Base-by-base conservation (phyloP, 768 basidiomycete species). In the Suillus lakei region DNA sequence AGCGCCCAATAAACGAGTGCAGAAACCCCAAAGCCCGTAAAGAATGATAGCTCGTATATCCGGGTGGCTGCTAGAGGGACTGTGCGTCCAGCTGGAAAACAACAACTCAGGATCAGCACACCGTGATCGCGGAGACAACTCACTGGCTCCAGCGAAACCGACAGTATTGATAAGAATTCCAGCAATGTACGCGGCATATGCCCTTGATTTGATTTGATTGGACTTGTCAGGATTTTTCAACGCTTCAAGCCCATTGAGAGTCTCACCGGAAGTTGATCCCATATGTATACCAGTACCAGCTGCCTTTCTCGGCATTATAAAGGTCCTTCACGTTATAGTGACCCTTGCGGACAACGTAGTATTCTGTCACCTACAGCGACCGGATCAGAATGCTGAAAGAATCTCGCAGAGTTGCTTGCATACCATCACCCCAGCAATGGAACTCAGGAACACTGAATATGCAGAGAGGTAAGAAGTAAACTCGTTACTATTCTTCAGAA, bases 141-240 rank as follows among this genome's bases (percentile, higher is more conserved):
- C 71, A 85, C 88, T 89, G 21, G 91, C 89, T 61, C 91, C 90
- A 13, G 88, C 89, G 67, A 95, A 95, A 8, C 91, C 93, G 44
- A 92, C 88, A 16, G 92, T 87, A 74, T 95, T 95, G 75, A 94
- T 90, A 10, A 91, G 81, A 67, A 95, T 92, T 21, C 93, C 92
- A 41, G 87, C 72, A 62, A 90, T 81, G 73, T 92, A 91, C 2
- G 88, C 87, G 0, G 82, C 82, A 66, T 90, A 91, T 10, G 89
- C 88, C 36, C 86, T 88, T 70, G 8, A 50, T 39, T 88, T 70
- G 8, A 50, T 39, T 87, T 69, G 5, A 43, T 44, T 64, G 62
- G 9, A 9, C 15, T 46, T 30, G 50, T 21, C 10, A 67, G 63
- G 46, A 41, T 66, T 34, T n/a, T 23, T 46, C 26, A 5, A 62